Evolutionary conservation across 2,329 filamentous ascomycete species (phyloP), one percentile per base, ranked within the genome.

Genomic region (Fusarium sp.): DNA sequence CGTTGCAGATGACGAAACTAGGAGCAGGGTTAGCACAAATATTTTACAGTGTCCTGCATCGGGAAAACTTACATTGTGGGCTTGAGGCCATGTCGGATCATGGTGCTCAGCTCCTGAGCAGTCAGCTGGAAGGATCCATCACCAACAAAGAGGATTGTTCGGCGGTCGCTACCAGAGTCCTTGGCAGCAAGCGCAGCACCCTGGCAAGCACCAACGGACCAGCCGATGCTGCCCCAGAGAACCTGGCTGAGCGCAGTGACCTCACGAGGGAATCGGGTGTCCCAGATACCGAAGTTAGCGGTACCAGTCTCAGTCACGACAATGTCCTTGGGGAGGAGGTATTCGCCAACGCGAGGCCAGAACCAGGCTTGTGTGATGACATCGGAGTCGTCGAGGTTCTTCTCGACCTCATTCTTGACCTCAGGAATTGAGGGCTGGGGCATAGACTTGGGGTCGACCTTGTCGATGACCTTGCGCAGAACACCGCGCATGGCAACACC

Each of bases 251-350:
- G 86, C 15, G 90, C 91, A 7, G 85, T 91, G n/a, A 93, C 90
- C n/a, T 85, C 83, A 3, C 80, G 74, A 0, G 92, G 92, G 78
- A 96, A 95, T 38, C 85, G 85, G 5, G 92, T 93, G 55, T 93
- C 91, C 86, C 91, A 92, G 70, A 95, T 91, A 53, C 93, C 93
- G 74, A 96, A 94, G 78, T 93, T 94, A 55, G 92, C 83, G 0
- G 93, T 97, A 35, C 92, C 93, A 3, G 92, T 96, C 75, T 96
- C 93, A 0, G 92, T 94, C 46, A 96, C 85, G 51, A 97, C 81
- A 53, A 96, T 86, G 70, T 97, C 93, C 41, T 88, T 82, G 50
- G 88, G 80, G 50, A 84, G 81, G 9, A 96, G 78, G 81, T 90
- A 96, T 61, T 88, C 82, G 34, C 90, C 88, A 13, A 95, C 80